Evolutionary conservation across 2,329 filamentous ascomycete genomes (phyloP).

Genomic region (Teratosphaeria zuluensis): DNA sequence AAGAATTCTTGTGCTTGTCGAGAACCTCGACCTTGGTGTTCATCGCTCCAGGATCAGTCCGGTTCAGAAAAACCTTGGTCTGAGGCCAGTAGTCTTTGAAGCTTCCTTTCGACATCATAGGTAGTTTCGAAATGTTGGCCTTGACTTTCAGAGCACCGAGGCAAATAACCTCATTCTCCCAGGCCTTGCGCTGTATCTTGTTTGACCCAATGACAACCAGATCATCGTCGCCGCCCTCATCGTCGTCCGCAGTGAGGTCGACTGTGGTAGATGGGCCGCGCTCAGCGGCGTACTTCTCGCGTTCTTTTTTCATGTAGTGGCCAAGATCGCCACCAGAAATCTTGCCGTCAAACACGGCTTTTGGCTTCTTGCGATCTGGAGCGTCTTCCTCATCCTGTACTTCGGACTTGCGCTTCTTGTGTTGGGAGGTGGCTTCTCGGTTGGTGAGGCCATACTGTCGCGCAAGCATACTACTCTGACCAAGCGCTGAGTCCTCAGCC

Average conservation of each 20-base stretch:
- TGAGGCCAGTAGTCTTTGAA: constrained; percentile 48
- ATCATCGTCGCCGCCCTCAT: constrained; percentile 16
- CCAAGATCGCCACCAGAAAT: constrained; percentile 51
- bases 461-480: constrained; percentile 59
- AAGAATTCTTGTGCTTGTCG: constrained; percentile 57
- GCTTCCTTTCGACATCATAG: constrained; percentile 7
- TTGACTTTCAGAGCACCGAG: constrained; percentile 15
- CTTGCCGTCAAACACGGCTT: constrained; percentile 35
- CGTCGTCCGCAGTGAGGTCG: constrained; percentile 45
- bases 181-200: constrained; percentile 1
- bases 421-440: constrained; percentile 47
- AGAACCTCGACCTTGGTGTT: constrained; percentile 56
- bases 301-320: constrained; percentile 55
- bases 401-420: constrained; percentile 50
- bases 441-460: constrained; percentile 65
- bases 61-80: constrained; percentile 62
- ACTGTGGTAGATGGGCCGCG: constrained; percentile 18
- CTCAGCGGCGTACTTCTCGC: constrained; percentile 33
- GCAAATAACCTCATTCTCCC: constrained; percentile 17
- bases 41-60: constrained; percentile 34
- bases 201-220: constrained; percentile 6
- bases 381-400: constrained; percentile 26
- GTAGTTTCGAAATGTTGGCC: constrained; percentile 15
- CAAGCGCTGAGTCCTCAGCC: constrained; percentile 14
- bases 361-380: constrained; percentile 31